These are phyloP conservation scores for Nidularia pulvinata DNA, from an alignment of 768 basidiomycete genomes.

Conservation along the genomic window DNA sequence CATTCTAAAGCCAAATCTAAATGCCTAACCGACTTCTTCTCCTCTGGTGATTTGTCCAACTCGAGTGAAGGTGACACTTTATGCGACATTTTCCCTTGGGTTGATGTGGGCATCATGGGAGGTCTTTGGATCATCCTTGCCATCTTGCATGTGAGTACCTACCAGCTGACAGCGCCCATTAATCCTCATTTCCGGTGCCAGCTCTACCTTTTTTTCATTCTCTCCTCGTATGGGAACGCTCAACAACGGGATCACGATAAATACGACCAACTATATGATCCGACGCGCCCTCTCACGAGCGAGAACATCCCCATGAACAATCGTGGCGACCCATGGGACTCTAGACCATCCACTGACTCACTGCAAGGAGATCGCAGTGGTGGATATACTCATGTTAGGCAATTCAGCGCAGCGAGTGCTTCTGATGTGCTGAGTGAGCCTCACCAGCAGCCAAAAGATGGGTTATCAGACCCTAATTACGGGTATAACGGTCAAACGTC, in stretches of 20 bases:
- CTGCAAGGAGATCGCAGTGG: constrained; percentile 15
- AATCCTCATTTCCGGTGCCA: constrained; percentile 15
- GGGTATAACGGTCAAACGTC: constrained; percentile 16
- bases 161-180: not conserved
- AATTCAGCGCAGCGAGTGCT: constrained; percentile 53
- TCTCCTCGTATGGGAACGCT: constrained; percentile 62
- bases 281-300: constrained; percentile 46
- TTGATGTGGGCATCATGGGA: constrained; percentile 89
- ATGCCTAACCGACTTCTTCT: constrained; percentile 67
- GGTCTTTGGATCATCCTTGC: constrained; percentile 83
- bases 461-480: constrained; percentile 28
- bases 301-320: constrained; percentile 64
- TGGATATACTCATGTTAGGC: constrained; percentile 46
- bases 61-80: constrained; percentile 63
- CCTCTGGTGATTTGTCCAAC: constrained; percentile 26
- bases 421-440: constrained; percentile 56
- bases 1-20: constrained; percentile 70
- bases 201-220: constrained; percentile 45
- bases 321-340: constrained; percentile 72
- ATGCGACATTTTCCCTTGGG: constrained; percentile 92
- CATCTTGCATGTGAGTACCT: constrained; percentile 65
- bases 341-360: constrained; percentile 47
- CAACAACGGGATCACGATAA: constrained; percentile 83
- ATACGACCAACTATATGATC: constrained; percentile 73
- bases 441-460: constrained; percentile 43